Evolutionary conservation across 2,329 filamentous ascomycete species (phyloP).

Genomic region (Talaromyces sp.): DNA sequence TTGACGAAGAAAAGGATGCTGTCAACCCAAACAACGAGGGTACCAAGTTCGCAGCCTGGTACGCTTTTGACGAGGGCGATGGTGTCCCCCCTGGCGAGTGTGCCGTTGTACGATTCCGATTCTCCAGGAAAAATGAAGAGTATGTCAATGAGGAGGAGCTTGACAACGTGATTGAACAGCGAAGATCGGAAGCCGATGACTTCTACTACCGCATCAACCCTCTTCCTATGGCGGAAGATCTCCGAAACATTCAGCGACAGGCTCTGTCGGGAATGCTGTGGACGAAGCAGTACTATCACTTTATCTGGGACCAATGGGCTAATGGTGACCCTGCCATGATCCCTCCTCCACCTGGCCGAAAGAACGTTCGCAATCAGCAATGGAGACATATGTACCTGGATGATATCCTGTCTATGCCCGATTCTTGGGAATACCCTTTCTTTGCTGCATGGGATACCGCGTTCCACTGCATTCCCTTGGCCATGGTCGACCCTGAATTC

Average conservation of each 20-base stretch:
- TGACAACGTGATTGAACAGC: slow-evolving; percentile 82
- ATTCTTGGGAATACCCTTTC: slow-evolving; percentile 98
- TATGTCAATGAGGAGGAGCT: slow-evolving; percentile 92
- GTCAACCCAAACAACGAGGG: slow-evolving; percentile 77
- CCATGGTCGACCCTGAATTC: slow-evolving; percentile 97
- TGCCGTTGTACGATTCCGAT: slow-evolving; percentile 87
- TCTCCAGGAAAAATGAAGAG: slow-evolving; percentile 70
- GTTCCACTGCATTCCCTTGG: slow-evolving; percentile 91
- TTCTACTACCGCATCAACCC: slow-evolving; percentile 94
- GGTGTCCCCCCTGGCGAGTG: slow-evolving; percentile 88
- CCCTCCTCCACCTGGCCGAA: slow-evolving; percentile 75
- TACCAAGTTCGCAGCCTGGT: slow-evolving; percentile 91
- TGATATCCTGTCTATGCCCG: slow-evolving; percentile 94
- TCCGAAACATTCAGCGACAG: slow-evolving; percentile 91
- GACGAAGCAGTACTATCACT: slow-evolving; percentile 96
- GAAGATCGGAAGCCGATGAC: slow-evolving; percentile 86
- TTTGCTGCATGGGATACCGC: slow-evolving; percentile 97
- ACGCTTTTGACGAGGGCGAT: slow-evolving; percentile 81
- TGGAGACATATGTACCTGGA: slow-evolving; percentile 97
- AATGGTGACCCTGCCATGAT: slow-evolving; percentile 88
- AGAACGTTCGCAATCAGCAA: slow-evolving; percentile 76
- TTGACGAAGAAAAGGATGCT: slow-evolving; percentile 73
- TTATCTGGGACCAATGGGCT: slow-evolving; percentile 97
- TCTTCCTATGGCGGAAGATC: slow-evolving; percentile 86
- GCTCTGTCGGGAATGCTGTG: slow-evolving; percentile 97